Evolutionary conservation across 306 rosid species (phyloP), one percentile per base, ranked within the genome.

Genomic region (Pachyrhizus erosus): DNA sequence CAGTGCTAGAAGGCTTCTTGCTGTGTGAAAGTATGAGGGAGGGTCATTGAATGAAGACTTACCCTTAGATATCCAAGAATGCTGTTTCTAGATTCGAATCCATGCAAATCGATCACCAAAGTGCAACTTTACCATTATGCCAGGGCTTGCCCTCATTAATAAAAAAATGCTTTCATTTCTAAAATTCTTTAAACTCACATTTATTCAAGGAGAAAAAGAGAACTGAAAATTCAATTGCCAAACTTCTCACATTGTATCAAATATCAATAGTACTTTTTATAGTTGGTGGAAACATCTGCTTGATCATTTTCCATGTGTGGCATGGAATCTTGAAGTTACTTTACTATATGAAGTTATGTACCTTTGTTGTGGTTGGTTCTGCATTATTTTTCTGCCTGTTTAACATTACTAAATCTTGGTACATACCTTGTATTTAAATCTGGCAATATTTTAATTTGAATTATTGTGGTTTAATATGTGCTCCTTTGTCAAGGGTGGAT

Each of bases 251-350:
- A 18, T 54, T 31, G 81, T 79, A 45, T 78, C 39, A 17, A 39
- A 78, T 79, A 45, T 78, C 39, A 17, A 39, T 40, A 64, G 82
- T 76, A 61, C 40, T 79, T 31, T 21, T 24, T 23, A 26, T 75
- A 75, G 51, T 76, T 83, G 42, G 74, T 75, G 52, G 77, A 54
- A 70, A 65, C 43, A 46, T 80, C 49, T 76, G 65, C 46, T 54
- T 65, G 61, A 13, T 37, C 55, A 10, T 61, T 39, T 69, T 58
- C 21, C 76, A n/a, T 74, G 65, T 17, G 51, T 68, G 5, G 46
- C 60, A 21, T 39, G 11, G 40, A 26, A 52, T 42, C 57, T 39
- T 42, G 73, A 69, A 57, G 26, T 58, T 26, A 34, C 65, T 5
- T 15, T 14, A 64, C 57, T 20, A 18, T 21, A 37, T 57, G 23